Evolutionary conservation across 108 stramenopile species (phyloP), one percentile per base, ranked within the genome.

Genomic region (Phaeodactylum tricornutum): DNA sequence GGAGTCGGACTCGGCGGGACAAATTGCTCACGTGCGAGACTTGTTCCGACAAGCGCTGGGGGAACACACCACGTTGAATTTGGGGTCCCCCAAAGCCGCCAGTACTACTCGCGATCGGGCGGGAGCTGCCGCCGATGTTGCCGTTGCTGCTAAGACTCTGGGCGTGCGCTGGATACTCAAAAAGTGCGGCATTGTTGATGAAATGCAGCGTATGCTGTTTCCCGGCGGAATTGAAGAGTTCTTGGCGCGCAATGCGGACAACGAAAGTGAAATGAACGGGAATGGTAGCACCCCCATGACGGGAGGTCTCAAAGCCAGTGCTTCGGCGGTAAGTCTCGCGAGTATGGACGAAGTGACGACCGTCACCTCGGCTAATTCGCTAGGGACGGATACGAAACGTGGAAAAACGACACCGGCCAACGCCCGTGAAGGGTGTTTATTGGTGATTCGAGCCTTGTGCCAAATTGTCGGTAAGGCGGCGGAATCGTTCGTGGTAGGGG

Each of bases 401-500:
- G 84, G 88, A 16, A 90, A 90, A 57, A 58, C 67, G 9, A 71
- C 73, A 16, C 82, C 84, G 16, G 58, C 80, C 26, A 80, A 82
- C 63, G 84, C 92, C 1, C 45, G 86, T 42, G 92, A 93, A 58
- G 92, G 80, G 15, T 75, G 66, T 12, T 59, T 93, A 38, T 57
- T 93, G 28, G 32, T 87, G 21, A 56, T 87, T 21, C 77, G 86
- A 35, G 92, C 84, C 11, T 57, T 93, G n/a, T 84, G 82, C 45
- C 79, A 87, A 53, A 62, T 72, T 23, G 67, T 84, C 15, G 72
- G 75, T 17, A 62, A 47, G 36, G 33, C 54, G n/a, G 56, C 65
- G 9, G 92, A 93, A 53, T 84, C 92, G 4, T 93, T 62, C 57
- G 77, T 87, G 22, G 77, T 89, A 22, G 67, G 67, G 1, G 81